phyloP scores from a whole-genome alignment of 208 protist species.

The Porcisia deanei region DNA sequence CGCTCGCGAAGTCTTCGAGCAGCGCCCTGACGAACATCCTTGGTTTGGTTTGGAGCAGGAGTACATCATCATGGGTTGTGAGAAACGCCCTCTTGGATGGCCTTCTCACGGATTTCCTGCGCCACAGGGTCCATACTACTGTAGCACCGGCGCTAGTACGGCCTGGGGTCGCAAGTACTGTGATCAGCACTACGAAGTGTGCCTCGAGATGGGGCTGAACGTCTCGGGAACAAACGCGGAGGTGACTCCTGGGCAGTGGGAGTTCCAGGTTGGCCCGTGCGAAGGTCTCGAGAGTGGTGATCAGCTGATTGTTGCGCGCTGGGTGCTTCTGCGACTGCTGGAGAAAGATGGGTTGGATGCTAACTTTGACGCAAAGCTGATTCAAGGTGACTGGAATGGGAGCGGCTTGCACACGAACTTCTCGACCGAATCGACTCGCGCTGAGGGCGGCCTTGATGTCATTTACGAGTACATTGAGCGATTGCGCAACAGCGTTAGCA shows the following conservation, averaged over 20 bases:
- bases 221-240: constrained; percentile 96
- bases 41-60: constrained; percentile 92
- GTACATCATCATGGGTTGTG: constrained; percentile 62
- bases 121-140: constrained; percentile 98
- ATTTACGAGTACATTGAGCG: constrained; percentile 83
- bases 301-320: constrained; percentile 93
- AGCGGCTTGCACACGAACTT: constrained; percentile 98
- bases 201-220: constrained; percentile 84
- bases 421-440: constrained; percentile 92
- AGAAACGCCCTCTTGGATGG: constrained; percentile 82
- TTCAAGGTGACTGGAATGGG: constrained; percentile 98
- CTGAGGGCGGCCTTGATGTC: constrained; percentile 66
- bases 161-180: constrained; percentile 90
- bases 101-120: constrained; percentile 90
- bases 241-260: constrained; percentile 97
- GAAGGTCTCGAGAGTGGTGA: constrained; percentile 93
- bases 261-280: constrained; percentile 97
- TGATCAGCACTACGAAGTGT: constrained; percentile 79
- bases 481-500: constrained; percentile 60
- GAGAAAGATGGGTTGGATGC: constrained; percentile 73
- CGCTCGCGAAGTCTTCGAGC: constrained; percentile 87
- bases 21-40: constrained; percentile 63
- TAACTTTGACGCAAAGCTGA: constrained; percentile 93
- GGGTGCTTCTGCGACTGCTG: constrained; percentile 88
- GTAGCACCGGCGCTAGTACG: constrained; percentile 70